phyloP scores from a whole-genome alignment of 2,329 filamentous ascomycete genomes.

The Penicillium sp. region DNA sequence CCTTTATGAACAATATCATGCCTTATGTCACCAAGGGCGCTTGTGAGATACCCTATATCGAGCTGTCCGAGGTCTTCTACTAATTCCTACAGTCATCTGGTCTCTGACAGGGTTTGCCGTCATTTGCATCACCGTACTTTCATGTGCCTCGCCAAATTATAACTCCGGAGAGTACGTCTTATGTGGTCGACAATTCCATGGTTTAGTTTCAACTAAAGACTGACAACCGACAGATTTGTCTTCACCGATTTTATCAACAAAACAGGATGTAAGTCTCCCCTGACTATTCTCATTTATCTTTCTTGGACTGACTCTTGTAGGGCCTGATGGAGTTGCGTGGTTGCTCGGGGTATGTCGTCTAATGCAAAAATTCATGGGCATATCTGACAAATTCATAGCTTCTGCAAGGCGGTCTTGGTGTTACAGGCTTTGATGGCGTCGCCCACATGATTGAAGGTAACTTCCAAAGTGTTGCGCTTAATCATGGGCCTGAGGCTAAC shows the following conservation, averaged over 20 bases:
- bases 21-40: constrained; percentile 60
- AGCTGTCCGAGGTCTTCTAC: neutral
- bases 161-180: constrained; percentile 51
- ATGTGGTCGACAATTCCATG: too few relatives aligned
- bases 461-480: neutral
- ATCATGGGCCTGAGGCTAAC: constrained; percentile 3
- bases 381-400: constrained; percentile 25
- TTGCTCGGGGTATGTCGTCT: constrained; percentile 33
- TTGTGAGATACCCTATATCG: constrained; percentile 29
- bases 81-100: constrained; percentile 49
- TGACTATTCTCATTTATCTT: neutral
- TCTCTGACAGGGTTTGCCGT: constrained; percentile 59
- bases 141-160: constrained; percentile 58
- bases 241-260: constrained; percentile 60
- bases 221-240: constrained; percentile 33
- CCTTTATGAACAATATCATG: constrained; percentile 54
- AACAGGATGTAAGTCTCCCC: constrained; percentile 46
- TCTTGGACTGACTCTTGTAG: constrained; percentile 16
- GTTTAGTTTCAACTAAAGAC: neutral
- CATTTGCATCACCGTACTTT: constrained; percentile 60
- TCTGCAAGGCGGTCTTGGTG: constrained; percentile 45
- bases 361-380: too few relatives aligned
- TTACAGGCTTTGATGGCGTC: constrained; percentile 45
- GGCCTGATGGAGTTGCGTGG: constrained; percentile 55
- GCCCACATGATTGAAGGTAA: constrained; percentile 47